A percentile compares a stretch with the other conserved stretches of the same genome.
These are phyloP conservation scores for Sutorius australiensis DNA, from an alignment of 768 basidiomycete genomes.

Conservation along the genomic window DNA sequence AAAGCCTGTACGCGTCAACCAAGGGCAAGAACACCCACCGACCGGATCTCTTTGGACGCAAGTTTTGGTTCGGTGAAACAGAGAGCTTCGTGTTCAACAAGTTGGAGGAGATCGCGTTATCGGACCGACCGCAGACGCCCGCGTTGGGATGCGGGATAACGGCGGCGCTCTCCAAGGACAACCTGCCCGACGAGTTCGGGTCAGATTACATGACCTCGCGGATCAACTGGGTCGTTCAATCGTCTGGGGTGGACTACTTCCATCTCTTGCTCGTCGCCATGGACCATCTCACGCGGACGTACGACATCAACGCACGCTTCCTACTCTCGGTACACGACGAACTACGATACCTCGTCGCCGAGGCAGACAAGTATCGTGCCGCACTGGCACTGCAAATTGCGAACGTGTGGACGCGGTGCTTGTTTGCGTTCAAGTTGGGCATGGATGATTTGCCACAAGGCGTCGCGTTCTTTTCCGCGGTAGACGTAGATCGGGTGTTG, in stretches of 20 bases:
- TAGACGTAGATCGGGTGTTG: conserved; percentile 87
- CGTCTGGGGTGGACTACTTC: conserved; percentile 96
- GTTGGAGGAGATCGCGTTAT: conserved; percentile 89
- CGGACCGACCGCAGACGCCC: conserved; percentile 83
- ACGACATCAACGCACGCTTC: conserved; percentile 85
- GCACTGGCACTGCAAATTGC: conserved; percentile 92
- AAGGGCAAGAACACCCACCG: conserved; percentile 89
- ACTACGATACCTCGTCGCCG: conserved; percentile 86
- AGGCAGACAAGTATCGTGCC: conserved; percentile 86
- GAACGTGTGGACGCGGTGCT: conserved; percentile 89
- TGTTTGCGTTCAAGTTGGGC: conserved; percentile 90
- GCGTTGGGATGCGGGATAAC: conserved; percentile 94
- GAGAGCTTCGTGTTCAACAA: conserved; percentile 98
- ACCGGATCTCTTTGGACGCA: conserved; percentile 66
- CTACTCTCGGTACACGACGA: conserved; percentile 98
- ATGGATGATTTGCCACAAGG: conserved; percentile 96
- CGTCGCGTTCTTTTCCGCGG: conserved; percentile 95
- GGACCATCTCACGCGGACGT: conserved; percentile 79
- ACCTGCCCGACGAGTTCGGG: conserved; percentile 77
- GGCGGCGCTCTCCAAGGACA: conserved; percentile 85
- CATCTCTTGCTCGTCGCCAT: conserved; percentile 95
- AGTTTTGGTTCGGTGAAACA: conserved; percentile 96
- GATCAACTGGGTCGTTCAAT: conserved; percentile 99
- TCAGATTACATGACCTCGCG: conserved; percentile 91
- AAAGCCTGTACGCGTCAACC: conserved; percentile 85